Evolutionary conservation across 495 filamentous ascomycete genomes (phyloP), one percentile per base, ranked within the genome.

Genomic region (Bacidia rubella): DNA sequence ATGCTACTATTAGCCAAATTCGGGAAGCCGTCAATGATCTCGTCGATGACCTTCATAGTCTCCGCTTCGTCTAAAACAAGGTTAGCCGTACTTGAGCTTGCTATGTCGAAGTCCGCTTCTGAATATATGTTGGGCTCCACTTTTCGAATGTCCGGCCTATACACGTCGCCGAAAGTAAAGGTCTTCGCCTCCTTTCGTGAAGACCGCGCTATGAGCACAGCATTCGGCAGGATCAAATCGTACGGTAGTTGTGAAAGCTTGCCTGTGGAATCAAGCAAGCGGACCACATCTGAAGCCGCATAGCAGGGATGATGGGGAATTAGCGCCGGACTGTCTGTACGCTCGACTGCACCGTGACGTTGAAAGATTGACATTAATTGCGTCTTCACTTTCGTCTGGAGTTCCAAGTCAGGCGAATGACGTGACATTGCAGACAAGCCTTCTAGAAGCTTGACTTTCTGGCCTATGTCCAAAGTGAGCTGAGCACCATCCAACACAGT

Each of bases 41-140:
- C 92, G 62, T 97, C 90, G 42, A 96, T 62, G 5, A 96, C 88
- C 63, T 96, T 97, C 52, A 98, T 80, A 2, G 87, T 84, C 63
- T 98, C 92, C 1, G 92, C 92, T 66, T 98, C 92, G 60, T 92
- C 90, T 48, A 95, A 63, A 0, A 89, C 80, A n/a, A 93, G 70
- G 61, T 97, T 87, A 22, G 86, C 63, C 1, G 81, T 81, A 55
- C 89, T 81, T 48, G 79, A 73, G 0, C 86, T 88, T 15, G 92
- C 74, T 57, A 98, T 88, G 69, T 98, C 93, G 65, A 95, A 97
- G 61, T 97, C 92, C 5, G 90, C 89, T 62, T 97, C 93, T 41
- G 83, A 81, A 64, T 85, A 83, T 50, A 82, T 84, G 57, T 77
- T 76, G 23, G 92, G 93, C 59, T 94, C 82, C 21, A 80, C 79